Evolutionary conservation across 768 basidiomycete genomes (phyloP).

Genomic region (Lactarius akahatsu): DNA sequence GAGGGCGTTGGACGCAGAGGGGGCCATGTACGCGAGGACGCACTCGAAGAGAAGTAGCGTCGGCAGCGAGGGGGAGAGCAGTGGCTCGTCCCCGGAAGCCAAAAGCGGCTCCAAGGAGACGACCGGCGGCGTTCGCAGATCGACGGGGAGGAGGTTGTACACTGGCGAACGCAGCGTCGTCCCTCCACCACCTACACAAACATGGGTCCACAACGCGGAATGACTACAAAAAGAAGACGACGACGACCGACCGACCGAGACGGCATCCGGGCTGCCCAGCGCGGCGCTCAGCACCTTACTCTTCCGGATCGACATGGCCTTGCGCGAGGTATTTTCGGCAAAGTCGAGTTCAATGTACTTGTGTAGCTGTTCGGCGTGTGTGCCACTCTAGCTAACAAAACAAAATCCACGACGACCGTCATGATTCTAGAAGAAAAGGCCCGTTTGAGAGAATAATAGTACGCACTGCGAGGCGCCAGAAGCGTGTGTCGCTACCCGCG

Average conservation of each 20-base stretch:
- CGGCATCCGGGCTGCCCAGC: constrained; percentile 47
- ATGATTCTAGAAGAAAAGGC: background rate
- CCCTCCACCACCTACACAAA: constrained; percentile 56
- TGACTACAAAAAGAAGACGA: constrained; percentile 3
- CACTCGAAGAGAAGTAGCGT: constrained; percentile 92
- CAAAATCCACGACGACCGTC: background rate
- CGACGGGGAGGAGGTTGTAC: constrained; percentile 74
- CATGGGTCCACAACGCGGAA: background rate
- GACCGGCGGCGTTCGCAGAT: constrained; percentile 64
- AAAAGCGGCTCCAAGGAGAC: constrained; percentile 46
- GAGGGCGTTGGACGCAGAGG: constrained; percentile 54
- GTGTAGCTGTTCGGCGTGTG: constrained; percentile 47
- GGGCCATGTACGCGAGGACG: constrained; percentile 84
- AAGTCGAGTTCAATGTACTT: constrained; percentile 92
- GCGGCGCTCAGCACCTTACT: constrained; percentile 53
- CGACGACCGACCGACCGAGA: constrained; percentile 45
- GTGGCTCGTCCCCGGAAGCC: constrained; percentile 31
- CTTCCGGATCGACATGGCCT: constrained; percentile 77
- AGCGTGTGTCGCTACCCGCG: constrained; percentile 93
- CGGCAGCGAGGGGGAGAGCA: constrained; percentile 64
- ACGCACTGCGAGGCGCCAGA: constrained; percentile 87
- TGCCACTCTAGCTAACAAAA: constrained; percentile 49
- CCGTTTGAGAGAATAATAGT: background rate
- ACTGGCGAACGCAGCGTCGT: constrained; percentile 51
- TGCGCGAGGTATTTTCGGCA: constrained; percentile 76